Conservation (phyloP, 2,329 filamentous ascomycete genomes). For the Thelonectria discophora region DNA sequence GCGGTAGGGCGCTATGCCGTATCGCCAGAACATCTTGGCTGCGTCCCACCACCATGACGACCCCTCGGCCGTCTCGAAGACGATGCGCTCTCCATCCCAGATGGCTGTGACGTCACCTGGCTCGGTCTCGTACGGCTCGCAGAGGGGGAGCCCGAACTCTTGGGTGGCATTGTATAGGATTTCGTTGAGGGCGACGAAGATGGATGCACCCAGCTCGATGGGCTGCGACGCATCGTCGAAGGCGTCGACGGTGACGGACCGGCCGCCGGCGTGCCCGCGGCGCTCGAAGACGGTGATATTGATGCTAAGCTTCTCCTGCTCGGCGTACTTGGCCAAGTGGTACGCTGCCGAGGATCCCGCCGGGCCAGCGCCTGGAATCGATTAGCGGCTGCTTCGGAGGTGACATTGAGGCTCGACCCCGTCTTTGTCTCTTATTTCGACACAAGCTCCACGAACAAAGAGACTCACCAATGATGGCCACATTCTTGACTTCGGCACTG, state of each 20-base stretch:
- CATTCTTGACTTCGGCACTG: constrained; percentile 42
- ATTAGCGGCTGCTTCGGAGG: background rate
- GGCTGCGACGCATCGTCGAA: constrained; percentile 73
- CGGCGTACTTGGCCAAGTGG: constrained; percentile 77
- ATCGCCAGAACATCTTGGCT: constrained; percentile 83
- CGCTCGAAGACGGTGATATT: constrained; percentile 92
- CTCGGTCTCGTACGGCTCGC: constrained; percentile 54
- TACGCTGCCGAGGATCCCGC: constrained; percentile 89
- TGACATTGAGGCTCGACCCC: too few species aligned
- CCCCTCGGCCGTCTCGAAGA: constrained; percentile 69
- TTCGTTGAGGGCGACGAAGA: constrained; percentile 86
- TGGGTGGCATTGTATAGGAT: constrained; percentile 80
- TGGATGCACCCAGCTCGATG: constrained; percentile 89
- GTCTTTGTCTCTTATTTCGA: background rate
- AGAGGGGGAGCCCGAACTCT: constrained; percentile 73
- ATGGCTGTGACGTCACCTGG: constrained; percentile 73
- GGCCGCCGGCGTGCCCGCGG: constrained; percentile 79
- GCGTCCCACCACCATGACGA: constrained; percentile 80
- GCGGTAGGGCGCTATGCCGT: constrained; percentile 80
- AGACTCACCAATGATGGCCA: constrained; percentile 50
- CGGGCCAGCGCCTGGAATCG: constrained; percentile 78
- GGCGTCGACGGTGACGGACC: constrained; percentile 83
- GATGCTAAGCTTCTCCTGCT: constrained; percentile 65
- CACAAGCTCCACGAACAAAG: background rate
- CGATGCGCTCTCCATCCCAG: constrained; percentile 83